Evolutionary conservation across 257 asterid genomes (phyloP).

Genomic region (Ocimum tenuiflorum): DNA sequence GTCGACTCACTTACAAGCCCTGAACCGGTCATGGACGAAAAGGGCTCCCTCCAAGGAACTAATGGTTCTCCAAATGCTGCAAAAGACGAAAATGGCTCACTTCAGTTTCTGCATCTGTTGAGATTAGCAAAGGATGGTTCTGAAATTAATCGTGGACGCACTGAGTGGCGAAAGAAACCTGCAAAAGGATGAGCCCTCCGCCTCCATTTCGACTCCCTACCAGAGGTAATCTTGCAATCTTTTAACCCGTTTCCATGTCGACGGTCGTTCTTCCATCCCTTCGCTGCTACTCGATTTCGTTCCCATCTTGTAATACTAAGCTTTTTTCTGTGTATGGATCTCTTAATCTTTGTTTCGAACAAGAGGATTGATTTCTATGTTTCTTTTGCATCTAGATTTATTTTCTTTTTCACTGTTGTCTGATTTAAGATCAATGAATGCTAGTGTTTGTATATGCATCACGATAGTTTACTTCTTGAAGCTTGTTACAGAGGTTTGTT

Average conservation of each 20-base stretch:
- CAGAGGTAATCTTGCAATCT: slow-evolving; percentile 7
- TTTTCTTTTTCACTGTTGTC: not conserved
- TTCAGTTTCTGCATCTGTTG: slow-evolving; percentile 52
- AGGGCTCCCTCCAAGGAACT: slow-evolving; percentile 16
- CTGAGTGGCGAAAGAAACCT: slow-evolving; percentile 83
- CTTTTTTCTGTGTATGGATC: slow-evolving; percentile 13
- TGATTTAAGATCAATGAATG: not conserved
- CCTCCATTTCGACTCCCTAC: not conserved
- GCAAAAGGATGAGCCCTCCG: slow-evolving; percentile 37
- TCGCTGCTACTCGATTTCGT: too few species aligned
- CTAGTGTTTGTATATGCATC: not conserved
- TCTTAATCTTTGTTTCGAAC: slow-evolving; percentile 9
- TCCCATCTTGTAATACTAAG: slow-evolving; percentile 8
- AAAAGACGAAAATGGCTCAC: slow-evolving; percentile 26
- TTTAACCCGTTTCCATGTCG: not conserved
- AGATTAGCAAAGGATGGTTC: slow-evolving; percentile 59
- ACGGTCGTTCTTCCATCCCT: not conserved
- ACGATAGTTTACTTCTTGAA: not conserved
- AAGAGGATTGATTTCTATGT: slow-evolving; percentile 16
- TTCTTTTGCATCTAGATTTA: too few species aligned
- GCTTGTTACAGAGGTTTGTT: not conserved
- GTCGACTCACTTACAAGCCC: slow-evolving; percentile 90
- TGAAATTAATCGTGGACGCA: slow-evolving; percentile 85
- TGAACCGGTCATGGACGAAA: slow-evolving; percentile 30
- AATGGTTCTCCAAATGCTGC: slow-evolving; percentile 44